Evolutionary conservation across 805 yeast species (phyloP).

Genomic region (Candida tammaniensis): DNA sequence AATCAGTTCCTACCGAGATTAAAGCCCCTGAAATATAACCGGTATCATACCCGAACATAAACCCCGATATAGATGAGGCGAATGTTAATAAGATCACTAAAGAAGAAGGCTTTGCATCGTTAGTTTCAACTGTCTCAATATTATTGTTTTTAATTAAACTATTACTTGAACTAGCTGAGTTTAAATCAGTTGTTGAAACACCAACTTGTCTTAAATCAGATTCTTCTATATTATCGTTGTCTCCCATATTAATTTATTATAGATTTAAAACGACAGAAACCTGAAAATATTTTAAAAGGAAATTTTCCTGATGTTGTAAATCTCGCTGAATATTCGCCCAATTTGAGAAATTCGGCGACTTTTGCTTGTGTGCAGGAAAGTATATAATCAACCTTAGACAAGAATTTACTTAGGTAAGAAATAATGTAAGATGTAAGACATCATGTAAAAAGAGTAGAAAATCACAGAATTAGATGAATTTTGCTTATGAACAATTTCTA

Average conservation of each 20-base stretch:
- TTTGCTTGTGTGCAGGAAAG: constrained; percentile 4
- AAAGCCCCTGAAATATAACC: constrained; percentile 95
- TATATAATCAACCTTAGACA: too few species aligned
- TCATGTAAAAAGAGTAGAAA: too few species aligned
- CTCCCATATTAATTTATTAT: too few species aligned
- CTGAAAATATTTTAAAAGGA: constrained; percentile 1
- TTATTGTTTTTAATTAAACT: constrained; percentile 6
- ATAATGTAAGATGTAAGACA: too few species aligned
- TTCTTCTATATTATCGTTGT: too few species aligned
- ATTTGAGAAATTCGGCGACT: constrained; percentile 4
- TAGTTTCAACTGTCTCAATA: background rate
- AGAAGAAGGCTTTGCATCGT: constrained; percentile 45
- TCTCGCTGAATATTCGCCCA: constrained; percentile 5
- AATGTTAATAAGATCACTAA: constrained; percentile 68
- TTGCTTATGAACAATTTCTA: too few species aligned
- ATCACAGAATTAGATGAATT: too few species aligned
- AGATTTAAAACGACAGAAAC: background rate
- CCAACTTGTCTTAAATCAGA: too few species aligned
- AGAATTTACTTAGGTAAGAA: too few species aligned
- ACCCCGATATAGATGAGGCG: constrained; percentile 87
- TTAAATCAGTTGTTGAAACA: constrained; percentile 2
- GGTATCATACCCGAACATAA: constrained; percentile 96
- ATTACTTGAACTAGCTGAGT: constrained; percentile 3
- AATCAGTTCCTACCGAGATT: constrained; percentile 78
- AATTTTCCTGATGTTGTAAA: constrained; percentile 1